These are phyloP conservation scores for Sporothrix euskadiensis DNA, from an alignment of 2,329 filamentous ascomycete species.

Conservation along the genomic window DNA sequence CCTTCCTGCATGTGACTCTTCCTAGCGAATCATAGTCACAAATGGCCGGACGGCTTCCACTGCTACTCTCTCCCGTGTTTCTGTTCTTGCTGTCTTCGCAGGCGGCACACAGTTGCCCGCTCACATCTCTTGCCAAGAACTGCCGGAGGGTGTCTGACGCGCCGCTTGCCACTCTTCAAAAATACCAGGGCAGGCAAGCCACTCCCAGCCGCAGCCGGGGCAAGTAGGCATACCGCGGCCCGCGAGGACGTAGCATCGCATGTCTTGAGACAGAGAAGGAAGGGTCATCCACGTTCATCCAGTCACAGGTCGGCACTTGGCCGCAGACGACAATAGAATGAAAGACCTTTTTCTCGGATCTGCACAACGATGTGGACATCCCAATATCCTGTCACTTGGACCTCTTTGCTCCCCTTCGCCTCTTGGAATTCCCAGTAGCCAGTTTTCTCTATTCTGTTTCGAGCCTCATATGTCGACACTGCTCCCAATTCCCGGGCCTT, in stretches of 20 bases:
- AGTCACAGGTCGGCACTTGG: not conserved
- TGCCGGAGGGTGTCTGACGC: not conserved
- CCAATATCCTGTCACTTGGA: not conserved
- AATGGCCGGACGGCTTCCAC: not conserved
- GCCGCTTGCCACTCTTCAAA: not conserved
- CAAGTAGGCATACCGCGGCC: not conserved
- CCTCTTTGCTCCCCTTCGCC: not conserved
- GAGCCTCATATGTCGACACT: not conserved
- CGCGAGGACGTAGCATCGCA: not conserved
- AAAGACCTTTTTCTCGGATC: not conserved
- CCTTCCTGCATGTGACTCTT: not conserved
- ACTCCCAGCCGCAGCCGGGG: not conserved
- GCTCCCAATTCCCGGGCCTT: not conserved
- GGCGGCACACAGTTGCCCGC: not conserved
- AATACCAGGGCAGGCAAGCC: not conserved
- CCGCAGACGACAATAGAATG: not conserved
- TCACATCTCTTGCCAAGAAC: conserved; percentile 2
- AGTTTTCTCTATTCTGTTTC: not conserved
- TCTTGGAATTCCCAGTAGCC: not conserved
- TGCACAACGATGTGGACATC: not conserved
- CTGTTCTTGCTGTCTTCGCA: not conserved
- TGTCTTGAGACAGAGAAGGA: not conserved
- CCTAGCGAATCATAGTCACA: conserved; percentile 11
- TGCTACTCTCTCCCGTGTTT: not conserved
- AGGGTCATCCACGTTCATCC: not conserved